These are phyloP conservation scores for Stellera chamaejasme DNA, from an alignment of 345 rosid genomes.

Conservation along the genomic window DNA sequence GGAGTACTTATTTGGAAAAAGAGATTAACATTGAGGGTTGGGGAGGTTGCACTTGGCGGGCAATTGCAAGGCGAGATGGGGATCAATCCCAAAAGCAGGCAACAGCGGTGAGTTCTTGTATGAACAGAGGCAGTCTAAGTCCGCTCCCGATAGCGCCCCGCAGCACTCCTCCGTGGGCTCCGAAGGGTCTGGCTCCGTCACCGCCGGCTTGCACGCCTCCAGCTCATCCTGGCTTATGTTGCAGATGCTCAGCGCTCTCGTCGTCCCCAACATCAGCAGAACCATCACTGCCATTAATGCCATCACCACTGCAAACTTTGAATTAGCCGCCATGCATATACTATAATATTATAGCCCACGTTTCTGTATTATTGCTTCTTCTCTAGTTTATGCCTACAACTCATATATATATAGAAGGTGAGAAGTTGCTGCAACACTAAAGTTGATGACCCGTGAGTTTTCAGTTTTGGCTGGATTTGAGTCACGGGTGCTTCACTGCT, in stretches of 20 bases:
- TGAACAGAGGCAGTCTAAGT: slow-evolving; percentile 54
- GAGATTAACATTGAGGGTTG: background rate
- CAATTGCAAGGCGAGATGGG: slow-evolving; percentile 46
- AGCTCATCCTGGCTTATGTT: slow-evolving; percentile 37
- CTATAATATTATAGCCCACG: too few species aligned
- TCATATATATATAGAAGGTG: too few species aligned
- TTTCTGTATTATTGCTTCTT: too few species aligned
- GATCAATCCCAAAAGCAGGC: slow-evolving; percentile 61
- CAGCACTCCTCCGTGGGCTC: slow-evolving; percentile 50
- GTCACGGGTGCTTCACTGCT: too few species aligned
- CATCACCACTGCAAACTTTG: too few species aligned
- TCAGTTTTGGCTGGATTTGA: too few species aligned
- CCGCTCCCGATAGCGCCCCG: slow-evolving; percentile 37
- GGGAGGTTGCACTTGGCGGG: slow-evolving; percentile 41
- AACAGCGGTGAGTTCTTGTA: slow-evolving; percentile 41
- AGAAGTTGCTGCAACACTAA: too few species aligned
- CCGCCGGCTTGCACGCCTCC: slow-evolving; percentile 51
- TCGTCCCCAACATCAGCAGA: slow-evolving; percentile 5
- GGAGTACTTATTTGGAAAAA: too few species aligned
- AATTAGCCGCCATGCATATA: too few species aligned
- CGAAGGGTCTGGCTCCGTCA: slow-evolving; percentile 38
- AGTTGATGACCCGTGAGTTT: too few species aligned
- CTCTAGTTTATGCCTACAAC: too few species aligned
- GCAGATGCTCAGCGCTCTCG: slow-evolving; percentile 34
- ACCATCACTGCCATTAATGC: slow-evolving; percentile 1